phyloP scores from a whole-genome alignment of 192 early-diverging fungal genomes.

The Powellomyces hirtus region DNA sequence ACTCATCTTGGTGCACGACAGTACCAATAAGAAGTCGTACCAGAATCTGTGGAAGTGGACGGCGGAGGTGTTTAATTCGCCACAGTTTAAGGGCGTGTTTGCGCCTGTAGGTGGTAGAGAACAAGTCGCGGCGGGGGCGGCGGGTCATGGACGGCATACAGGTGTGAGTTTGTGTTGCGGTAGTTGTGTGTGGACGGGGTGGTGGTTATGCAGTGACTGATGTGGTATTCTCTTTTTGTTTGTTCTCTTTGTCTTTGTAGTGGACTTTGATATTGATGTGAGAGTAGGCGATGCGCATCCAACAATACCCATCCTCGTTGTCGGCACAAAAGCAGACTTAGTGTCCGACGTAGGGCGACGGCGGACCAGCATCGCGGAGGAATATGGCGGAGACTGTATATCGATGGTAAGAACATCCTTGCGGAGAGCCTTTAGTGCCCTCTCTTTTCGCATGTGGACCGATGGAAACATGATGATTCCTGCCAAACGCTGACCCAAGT shows the following conservation, averaged over 20 bases:
- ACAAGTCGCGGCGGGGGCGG: not conserved
- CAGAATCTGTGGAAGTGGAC: slow-evolving; percentile 57
- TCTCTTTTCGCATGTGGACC: too few relatives aligned
- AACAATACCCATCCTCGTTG: slow-evolving; percentile 26
- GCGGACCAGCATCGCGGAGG: slow-evolving; percentile 23
- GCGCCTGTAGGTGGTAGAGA: not conserved
- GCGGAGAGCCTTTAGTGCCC: too few relatives aligned
- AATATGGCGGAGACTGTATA: slow-evolving; percentile 22
- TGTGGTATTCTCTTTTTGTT: too few relatives aligned
- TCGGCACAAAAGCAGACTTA: slow-evolving; percentile 34
- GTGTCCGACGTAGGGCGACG: not conserved
- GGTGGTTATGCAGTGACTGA: not conserved
- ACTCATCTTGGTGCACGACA: slow-evolving; percentile 54
- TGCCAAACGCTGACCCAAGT: too few relatives aligned
- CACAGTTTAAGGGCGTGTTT: not conserved
- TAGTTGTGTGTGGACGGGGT: not conserved
- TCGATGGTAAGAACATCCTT: slow-evolving; percentile 13
- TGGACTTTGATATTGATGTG: slow-evolving; percentile 22
- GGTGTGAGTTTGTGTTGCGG: not conserved
- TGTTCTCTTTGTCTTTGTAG: too few relatives aligned
- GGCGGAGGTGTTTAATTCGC: slow-evolving; percentile 27
- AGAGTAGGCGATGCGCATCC: slow-evolving; percentile 12
- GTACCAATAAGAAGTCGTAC: slow-evolving; percentile 48
- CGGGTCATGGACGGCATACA: not conserved
- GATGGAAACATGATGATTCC: too few relatives aligned